Evolutionary conservation across 2,329 filamentous ascomycete genomes (phyloP), one percentile per base, ranked within the genome.

Genomic region (Lasiodiplodia sp.): DNA sequence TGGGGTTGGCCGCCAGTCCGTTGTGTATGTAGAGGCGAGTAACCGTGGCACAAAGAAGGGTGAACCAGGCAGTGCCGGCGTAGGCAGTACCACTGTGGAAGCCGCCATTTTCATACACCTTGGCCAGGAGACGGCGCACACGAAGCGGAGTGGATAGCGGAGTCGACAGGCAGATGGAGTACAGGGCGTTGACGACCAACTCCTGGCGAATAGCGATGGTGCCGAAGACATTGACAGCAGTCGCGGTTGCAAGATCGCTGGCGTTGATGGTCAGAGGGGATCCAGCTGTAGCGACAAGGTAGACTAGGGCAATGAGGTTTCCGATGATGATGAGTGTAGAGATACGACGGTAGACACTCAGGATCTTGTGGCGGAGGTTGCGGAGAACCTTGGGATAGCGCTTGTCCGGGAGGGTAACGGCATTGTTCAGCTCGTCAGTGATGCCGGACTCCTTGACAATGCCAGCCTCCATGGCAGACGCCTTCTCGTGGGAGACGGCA

Each of bases 1-100:
- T 56, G 1, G 72, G 73, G 57, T 69, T 70, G 6, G 58, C 4
- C 2, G 68, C 34, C 21, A 58, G 66, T 3, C 68, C 38, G 6
- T 71, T 65, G 18, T 69, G 66, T 4, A 70, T 53, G 69, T 75
- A 78, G 18, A 75, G 71, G 40, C 70, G 70, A 8, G 75, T 73
- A 38, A 80, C 58, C 6, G 80, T 55, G 0, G 75, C 73, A 3
- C 78, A 77, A 69, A 84, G 80, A 21, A 78, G 71, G 14, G 81
- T 72, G 75, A 81, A 84, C 84, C 84, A 86, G 18, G 72, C 34
- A 4, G 74, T 77, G 0, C 76, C 78, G 7, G 73, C 73, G 6
- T 77, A 69, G 1, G 76, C 77, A 0, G 74, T 71, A 18, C 78
- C 77, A 52, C 74, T 77, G 60, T 80, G 78, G 12, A 79, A 71